Conservation (phyloP, 257 asterid genomes). For the Oldenlandia corymbosa region DNA sequence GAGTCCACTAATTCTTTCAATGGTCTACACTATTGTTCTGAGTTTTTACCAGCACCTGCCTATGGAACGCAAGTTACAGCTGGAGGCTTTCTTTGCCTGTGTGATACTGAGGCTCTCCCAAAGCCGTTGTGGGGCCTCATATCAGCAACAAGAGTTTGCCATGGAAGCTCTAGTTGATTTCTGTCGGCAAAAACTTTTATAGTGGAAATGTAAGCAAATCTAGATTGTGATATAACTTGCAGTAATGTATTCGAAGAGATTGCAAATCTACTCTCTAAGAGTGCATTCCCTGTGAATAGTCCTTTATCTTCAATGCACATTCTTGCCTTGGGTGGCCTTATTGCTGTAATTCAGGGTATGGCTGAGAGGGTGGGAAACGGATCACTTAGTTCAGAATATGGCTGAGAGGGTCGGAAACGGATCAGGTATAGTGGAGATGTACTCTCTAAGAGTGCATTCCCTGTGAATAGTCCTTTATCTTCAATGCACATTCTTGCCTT, state of each 20-base stretch:
- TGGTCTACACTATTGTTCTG: slow-evolving; percentile 89
- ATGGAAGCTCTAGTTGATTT: slow-evolving; percentile 98
- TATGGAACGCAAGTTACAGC: slow-evolving; percentile 78
- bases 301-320: slow-evolving; percentile 95
- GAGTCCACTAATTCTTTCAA: slow-evolving; percentile 91
- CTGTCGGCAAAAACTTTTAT: slow-evolving; percentile 85
- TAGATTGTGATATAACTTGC: slow-evolving; percentile 95
- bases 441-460: too few relatives aligned
- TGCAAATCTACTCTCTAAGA: slow-evolving; percentile 82
- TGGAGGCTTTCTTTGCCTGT: slow-evolving; percentile 94
- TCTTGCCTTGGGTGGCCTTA: slow-evolving; percentile 96
- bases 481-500: too few relatives aligned
- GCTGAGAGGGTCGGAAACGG: too few relatives aligned
- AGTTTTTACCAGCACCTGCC: slow-evolving; percentile 83
- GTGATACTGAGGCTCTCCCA: slow-evolving; percentile 90
- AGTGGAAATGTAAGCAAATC: slow-evolving; percentile 90
- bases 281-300: slow-evolving; percentile 94
- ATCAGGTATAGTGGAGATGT: too few relatives aligned
- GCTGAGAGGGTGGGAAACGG: slow-evolving; percentile 97
- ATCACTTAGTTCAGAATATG: slow-evolving; percentile 54
- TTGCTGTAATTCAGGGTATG: slow-evolving; percentile 98
- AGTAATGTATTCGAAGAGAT: slow-evolving; percentile 92
- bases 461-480: too few relatives aligned
- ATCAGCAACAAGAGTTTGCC: slow-evolving; percentile 97
- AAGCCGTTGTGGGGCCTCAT: slow-evolving; percentile 83